Conservation (phyloP, 2,329 filamentous ascomycete genomes). For the Calonectria hawksworthii region DNA sequence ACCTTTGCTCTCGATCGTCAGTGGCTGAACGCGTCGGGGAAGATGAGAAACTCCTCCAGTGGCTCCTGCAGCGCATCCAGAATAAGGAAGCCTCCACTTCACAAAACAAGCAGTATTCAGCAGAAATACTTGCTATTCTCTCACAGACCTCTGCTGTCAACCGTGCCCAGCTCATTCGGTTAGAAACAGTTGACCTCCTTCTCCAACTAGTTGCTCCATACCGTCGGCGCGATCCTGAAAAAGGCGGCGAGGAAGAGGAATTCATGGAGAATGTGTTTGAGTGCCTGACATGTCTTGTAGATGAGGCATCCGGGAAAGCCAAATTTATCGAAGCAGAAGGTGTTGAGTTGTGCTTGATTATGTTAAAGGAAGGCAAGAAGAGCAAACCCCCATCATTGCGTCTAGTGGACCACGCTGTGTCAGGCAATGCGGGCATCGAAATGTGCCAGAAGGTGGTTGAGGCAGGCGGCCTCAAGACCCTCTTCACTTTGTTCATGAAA, state of each 20-base stretch:
- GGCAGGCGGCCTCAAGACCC: conserved; percentile 84
- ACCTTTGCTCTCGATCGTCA: conserved; percentile 79
- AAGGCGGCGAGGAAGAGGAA: conserved; percentile 91
- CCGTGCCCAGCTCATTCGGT: conserved; percentile 70
- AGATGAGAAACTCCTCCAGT: conserved; percentile 77
- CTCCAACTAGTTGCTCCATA: conserved; percentile 89
- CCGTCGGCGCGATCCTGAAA: conserved; percentile 86
- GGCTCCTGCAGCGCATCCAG: conserved; percentile 83
- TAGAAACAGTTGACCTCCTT: conserved; percentile 83
- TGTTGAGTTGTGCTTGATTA: conserved; percentile 90
- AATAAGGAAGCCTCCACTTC: conserved; percentile 76
- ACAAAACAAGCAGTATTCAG: conserved; percentile 96
- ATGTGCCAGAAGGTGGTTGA: conserved; percentile 86
- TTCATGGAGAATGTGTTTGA: conserved; percentile 97
- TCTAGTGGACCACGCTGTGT: conserved; percentile 85
- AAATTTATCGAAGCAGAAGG: conserved; percentile 93
- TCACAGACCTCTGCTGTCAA: conserved; percentile 81
- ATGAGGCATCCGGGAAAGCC: conserved; percentile 80
- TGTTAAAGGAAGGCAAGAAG: conserved; percentile 90
- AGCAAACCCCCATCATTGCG: conserved; percentile 84
- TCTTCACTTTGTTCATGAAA: conserved; percentile 92
- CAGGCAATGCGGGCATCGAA: conserved; percentile 60
- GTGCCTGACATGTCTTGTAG: conserved; percentile 82
- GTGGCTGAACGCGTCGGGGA: conserved; percentile 80
- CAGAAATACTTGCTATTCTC: conserved; percentile 91